Percentiles rank a stretch among this genome's conserved stretches.
Conservation (phyloP, 805 yeast species). For the Candida nonsorbophila region DNA sequence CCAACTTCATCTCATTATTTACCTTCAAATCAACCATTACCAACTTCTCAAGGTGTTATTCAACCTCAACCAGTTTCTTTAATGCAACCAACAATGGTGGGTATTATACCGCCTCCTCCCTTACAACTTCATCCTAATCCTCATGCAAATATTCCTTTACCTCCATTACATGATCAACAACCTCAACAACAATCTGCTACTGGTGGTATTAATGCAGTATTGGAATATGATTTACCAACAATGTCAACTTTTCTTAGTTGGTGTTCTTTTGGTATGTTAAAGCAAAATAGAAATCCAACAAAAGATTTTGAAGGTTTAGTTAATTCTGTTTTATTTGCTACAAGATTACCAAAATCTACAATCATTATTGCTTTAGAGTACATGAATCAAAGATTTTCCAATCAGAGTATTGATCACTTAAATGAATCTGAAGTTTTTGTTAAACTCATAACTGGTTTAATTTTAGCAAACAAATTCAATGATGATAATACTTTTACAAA, state of each 20-base stretch:
- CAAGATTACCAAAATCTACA: constrained; percentile 82
- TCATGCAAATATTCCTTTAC: constrained; percentile 1
- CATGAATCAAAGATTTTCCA: constrained; percentile 54
- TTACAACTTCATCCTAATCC: constrained; percentile 1
- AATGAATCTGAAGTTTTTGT: constrained; percentile 40
- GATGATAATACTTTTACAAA: constrained; percentile 96
- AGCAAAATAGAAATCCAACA: constrained; percentile 41
- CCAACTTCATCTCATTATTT: constrained; percentile 12
- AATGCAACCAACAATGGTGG: constrained; percentile 11
- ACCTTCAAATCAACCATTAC: too few species aligned
- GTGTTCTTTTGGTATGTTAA: constrained; percentile 64
- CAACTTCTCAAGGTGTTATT: constrained; percentile 2
- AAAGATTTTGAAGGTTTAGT: constrained; percentile 54
- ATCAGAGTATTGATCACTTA: constrained; percentile 15
- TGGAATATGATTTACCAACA: constrained; percentile 72
- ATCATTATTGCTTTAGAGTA: constrained; percentile 76
- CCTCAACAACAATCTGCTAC: constrained; percentile 12
- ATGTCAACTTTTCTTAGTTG: constrained; percentile 81
- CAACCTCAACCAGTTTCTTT: constrained; percentile 1
- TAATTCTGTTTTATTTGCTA: constrained; percentile 71
- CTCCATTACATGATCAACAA: constrained; percentile 3
- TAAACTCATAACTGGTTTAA: constrained; percentile 60
- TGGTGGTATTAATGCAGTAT: constrained; percentile 74
- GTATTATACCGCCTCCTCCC: constrained; percentile 10
- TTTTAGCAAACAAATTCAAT: constrained; percentile 88